Conservation (phyloP, 805 yeast genomes). For the Maudiozyma pseudohumilis region DNA sequence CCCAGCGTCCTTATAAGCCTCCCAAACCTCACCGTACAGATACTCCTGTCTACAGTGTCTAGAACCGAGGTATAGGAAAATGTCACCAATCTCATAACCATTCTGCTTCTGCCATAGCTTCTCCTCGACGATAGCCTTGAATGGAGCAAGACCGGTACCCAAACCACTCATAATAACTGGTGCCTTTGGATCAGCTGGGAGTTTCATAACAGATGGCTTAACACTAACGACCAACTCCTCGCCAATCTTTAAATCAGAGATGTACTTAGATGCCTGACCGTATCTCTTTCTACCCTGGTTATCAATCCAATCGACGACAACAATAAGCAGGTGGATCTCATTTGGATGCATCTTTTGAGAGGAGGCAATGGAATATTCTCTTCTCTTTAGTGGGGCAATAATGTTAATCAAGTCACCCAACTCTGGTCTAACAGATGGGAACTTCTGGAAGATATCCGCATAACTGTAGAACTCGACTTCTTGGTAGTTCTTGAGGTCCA, state of each 20-base stretch:
- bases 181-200: constrained; percentile 77
- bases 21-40: constrained; percentile 94
- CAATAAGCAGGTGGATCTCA: constrained; percentile 83
- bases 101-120: constrained; percentile 87
- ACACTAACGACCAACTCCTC: constrained; percentile 86
- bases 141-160: constrained; percentile 97
- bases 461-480: constrained; percentile 77
- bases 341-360: constrained; percentile 88
- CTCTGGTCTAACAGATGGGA: constrained; percentile 72
- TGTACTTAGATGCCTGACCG: constrained; percentile 90
- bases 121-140: constrained; percentile 95
- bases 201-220: constrained; percentile 93
- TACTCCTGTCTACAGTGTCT: constrained; percentile 94
- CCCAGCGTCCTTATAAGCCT: constrained; percentile 88
- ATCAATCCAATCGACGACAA: constrained; percentile 94
- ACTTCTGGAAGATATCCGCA: constrained; percentile 71
- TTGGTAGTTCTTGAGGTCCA: constrained; percentile 69
- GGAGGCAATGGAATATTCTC: constrained; percentile 96
- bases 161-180: constrained; percentile 95
- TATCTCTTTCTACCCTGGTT: constrained; percentile 72
- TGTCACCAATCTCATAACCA: constrained; percentile 82
- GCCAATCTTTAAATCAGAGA: constrained; percentile 71
- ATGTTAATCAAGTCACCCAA: constrained; percentile 59
- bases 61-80: constrained; percentile 82
- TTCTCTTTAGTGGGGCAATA: constrained; percentile 82